These are phyloP conservation scores for Eleusine indica DNA, from an alignment of 176 grass and related monocot genomes.

Conservation along the genomic window DNA sequence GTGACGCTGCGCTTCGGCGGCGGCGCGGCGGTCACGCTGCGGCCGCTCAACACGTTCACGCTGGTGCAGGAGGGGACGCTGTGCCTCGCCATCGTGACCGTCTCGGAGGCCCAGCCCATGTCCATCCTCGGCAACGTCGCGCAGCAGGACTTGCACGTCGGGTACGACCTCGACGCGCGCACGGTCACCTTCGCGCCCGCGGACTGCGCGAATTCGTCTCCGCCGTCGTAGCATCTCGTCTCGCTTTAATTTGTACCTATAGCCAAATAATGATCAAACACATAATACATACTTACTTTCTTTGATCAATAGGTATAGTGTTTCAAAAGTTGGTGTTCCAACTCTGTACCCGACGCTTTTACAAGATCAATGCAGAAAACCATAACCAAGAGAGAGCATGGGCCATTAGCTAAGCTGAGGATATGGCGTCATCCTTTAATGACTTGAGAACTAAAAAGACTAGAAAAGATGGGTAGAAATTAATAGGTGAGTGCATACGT, in stretches of 20 bases:
- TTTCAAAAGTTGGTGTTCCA: not conserved
- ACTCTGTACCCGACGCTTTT: no score
- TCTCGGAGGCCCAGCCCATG: not conserved
- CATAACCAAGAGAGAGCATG: no score
- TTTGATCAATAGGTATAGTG: not conserved
- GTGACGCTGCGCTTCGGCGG: constrained; percentile 48
- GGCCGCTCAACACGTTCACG: constrained; percentile 42
- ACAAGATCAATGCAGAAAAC: no score
- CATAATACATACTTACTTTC: not conserved
- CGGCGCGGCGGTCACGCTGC: constrained; percentile 39
- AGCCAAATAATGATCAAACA: not conserved
- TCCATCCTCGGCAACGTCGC: constrained; percentile 61
- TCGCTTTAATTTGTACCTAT: not conserved
- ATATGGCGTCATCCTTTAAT: no score
- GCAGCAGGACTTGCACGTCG: constrained; percentile 66
- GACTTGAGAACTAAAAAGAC: no score
- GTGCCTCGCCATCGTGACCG: constrained; percentile 44
- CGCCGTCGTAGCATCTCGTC: not conserved
- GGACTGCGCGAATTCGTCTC: constrained; percentile 38
- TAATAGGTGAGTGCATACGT: no score
- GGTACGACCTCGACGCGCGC: constrained; percentile 59
- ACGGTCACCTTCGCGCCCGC: constrained; percentile 51
- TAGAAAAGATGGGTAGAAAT: no score
- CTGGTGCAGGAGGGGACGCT: constrained; percentile 10
- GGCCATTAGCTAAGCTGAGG: no score